These are phyloP conservation scores for Kregervanrija fluxuum DNA, from an alignment of 805 yeast species.

Conservation along the genomic window DNA sequence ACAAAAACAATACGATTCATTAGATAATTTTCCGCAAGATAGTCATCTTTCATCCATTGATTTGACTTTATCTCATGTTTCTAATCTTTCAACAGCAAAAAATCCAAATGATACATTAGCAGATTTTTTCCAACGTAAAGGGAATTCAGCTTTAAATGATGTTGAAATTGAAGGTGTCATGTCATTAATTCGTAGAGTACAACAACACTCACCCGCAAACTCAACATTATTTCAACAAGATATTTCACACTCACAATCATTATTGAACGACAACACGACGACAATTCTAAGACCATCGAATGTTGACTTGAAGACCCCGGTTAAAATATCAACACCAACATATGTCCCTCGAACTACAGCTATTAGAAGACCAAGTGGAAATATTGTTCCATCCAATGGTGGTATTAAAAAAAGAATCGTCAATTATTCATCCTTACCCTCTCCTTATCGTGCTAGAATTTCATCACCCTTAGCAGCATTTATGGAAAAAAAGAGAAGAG, in stretches of 20 bases:
- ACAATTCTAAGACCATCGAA: slow-evolving; percentile 20
- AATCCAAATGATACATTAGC: slow-evolving; percentile 58
- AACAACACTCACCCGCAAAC: slow-evolving; percentile 14
- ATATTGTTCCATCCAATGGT: not conserved
- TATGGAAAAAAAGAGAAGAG: slow-evolving; percentile 14
- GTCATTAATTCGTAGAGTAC: slow-evolving; percentile 43
- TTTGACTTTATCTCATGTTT: slow-evolving; percentile 14
- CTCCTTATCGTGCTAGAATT: slow-evolving; percentile 20
- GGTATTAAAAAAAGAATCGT: slow-evolving; percentile 21
- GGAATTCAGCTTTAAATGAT: slow-evolving; percentile 65
- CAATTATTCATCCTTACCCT: slow-evolving; percentile 21
- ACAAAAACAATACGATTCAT: not conserved
- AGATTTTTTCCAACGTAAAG: slow-evolving; percentile 64
- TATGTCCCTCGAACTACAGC: slow-evolving; percentile 16
- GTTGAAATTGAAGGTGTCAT: slow-evolving; percentile 79
- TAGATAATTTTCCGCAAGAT: not conserved
- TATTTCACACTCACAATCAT: slow-evolving; percentile 3
- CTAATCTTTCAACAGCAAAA: slow-evolving; percentile 18
- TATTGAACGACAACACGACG: slow-evolving; percentile 11
- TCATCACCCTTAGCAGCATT: slow-evolving; percentile 23
- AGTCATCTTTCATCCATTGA: slow-evolving; percentile 4
- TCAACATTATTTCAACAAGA: slow-evolving; percentile 1
- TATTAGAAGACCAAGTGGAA: slow-evolving; percentile 6
- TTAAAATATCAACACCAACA: slow-evolving; percentile 20
- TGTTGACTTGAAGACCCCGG: slow-evolving; percentile 15